phyloP scores from a whole-genome alignment of 2,329 filamentous ascomycete genomes.

The Thielaviopsis ethacetica region DNA sequence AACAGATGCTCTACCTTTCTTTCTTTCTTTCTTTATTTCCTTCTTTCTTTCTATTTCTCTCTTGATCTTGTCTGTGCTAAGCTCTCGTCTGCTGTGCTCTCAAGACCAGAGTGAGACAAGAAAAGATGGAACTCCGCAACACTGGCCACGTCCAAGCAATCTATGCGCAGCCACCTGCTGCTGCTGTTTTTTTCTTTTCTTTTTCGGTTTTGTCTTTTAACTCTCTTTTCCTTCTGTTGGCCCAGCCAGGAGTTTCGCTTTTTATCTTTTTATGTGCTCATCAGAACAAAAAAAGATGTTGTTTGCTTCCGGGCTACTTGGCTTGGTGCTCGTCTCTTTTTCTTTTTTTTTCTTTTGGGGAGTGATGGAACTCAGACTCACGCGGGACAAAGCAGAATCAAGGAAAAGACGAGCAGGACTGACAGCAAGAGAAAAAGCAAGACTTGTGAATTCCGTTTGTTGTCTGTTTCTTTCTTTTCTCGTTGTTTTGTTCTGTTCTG shows the following conservation, averaged over 20 bases:
- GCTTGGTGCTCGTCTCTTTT: background rate
- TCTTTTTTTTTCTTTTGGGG: too few species aligned
- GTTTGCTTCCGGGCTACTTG: too few species aligned
- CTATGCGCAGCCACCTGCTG: background rate
- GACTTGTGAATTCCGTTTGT: background rate
- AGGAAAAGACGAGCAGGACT: too few species aligned
- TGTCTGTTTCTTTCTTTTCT: background rate
- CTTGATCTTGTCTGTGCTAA: too few species aligned
- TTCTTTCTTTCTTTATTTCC: too few species aligned
- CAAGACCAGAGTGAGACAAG: too few species aligned
- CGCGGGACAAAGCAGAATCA: background rate
- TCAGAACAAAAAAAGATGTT: too few species aligned
- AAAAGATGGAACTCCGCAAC: background rate
- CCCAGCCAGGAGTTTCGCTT: too few species aligned
- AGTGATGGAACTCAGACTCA: background rate
- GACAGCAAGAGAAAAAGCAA: background rate
- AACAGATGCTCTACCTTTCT: too few species aligned
- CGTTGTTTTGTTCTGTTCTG: background rate
- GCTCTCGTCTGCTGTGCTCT: too few species aligned
- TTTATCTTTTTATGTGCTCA: too few species aligned
- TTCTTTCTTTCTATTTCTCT: too few species aligned
- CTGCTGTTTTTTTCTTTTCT: background rate
- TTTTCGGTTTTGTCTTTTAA: background rate
- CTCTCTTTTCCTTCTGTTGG: background rate
- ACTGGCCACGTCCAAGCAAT: background rate